Evolutionary conservation across 768 basidiomycete genomes (phyloP), one percentile per base, ranked within the genome.

Genomic region (Phaeolepiota aurea): DNA sequence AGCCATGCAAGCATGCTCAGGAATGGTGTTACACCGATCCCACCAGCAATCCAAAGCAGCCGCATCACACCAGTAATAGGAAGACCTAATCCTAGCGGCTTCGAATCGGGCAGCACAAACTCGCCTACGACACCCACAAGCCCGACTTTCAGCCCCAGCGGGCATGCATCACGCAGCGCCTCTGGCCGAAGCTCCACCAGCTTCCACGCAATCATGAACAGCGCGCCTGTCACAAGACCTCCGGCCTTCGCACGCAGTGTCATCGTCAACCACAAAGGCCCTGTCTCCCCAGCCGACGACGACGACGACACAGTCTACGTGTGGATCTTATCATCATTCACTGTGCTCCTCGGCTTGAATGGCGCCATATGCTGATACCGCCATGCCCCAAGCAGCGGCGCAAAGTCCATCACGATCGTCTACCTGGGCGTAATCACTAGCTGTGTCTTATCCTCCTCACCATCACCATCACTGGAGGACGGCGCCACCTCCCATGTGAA

Each of bases 301-400:
- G 54, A 30, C 11, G 65, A 64, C 14, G 79, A 78, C 13, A 80
- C 63, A 0, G 78, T 79, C 77, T 77, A 82, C 3, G 78, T 80
- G 9, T 78, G 72, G 11, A 82, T 69, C 37, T 75, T 69, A 47
- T 82, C 77, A 51, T 80, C 78, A 48, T 77, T 77, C 13, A 74
- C 57, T 9, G 64, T 61, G 14, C 58, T 66, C n/a, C n/a, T n/a
- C 1, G 69, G 68, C 10, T 66, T 61, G 9, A 49, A 41, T 21
- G 64, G 64, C 2, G 72, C 64, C 65, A 79, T 77, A 48, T 80
- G 79, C 36, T 62, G 59, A 52, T 74, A 76, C 15, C 56, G 55
- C 3, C 61, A 57, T 16, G 58, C 44, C 12, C 78, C 74, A 9
- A 80, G 51, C 38, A 81, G 61, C 15, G 65, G 53, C 1, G 67